A percentile compares a stretch with the other conserved stretches of the same genome.
phyloP scores from a whole-genome alignment of 2,329 filamentous ascomycete genomes.

The Calonectria crousiana region DNA sequence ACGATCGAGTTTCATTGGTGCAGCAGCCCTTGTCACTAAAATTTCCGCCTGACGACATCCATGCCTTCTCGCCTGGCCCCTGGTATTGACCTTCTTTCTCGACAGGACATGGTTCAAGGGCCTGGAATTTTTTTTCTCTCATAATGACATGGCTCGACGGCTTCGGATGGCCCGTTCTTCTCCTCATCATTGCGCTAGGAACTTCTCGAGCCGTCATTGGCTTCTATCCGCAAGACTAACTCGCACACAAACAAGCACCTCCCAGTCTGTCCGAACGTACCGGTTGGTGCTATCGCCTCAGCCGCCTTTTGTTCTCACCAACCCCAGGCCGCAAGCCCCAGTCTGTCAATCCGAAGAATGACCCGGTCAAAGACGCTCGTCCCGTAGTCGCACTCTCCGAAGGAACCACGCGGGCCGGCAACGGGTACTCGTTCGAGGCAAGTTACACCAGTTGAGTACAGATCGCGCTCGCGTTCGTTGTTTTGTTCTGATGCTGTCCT shows the following conservation, averaged over 20 bases:
- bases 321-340: slow-evolving; percentile 19
- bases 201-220: slow-evolving; percentile 27
- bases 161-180: slow-evolving; percentile 33
- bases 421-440: slow-evolving; percentile 27
- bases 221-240: slow-evolving; percentile 18
- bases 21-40: slow-evolving; percentile 36
- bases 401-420: slow-evolving; percentile 37
- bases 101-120: slow-evolving; percentile 38
- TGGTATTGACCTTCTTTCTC: slow-evolving; percentile 21
- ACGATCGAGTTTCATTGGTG: slow-evolving; percentile 30
- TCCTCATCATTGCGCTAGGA: slow-evolving; percentile 23
- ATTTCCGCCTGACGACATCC: slow-evolving; percentile 40
- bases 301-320: slow-evolving; percentile 1
- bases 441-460: neutral
- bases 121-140: slow-evolving; percentile 11
- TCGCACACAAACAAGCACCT: slow-evolving; percentile 21
- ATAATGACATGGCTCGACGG: slow-evolving; percentile 33
- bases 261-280: slow-evolving; percentile 26
- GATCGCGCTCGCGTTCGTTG: neutral
- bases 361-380: slow-evolving; percentile 34
- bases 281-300: slow-evolving; percentile 21
- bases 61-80: slow-evolving; percentile 23
- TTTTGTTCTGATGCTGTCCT: neutral
- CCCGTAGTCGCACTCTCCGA: slow-evolving; percentile 42
- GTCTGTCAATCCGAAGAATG: slow-evolving; percentile 23